These are phyloP conservation scores for Termitomyces sp. DNA, from an alignment of 768 basidiomycete species.

Conservation along the genomic window DNA sequence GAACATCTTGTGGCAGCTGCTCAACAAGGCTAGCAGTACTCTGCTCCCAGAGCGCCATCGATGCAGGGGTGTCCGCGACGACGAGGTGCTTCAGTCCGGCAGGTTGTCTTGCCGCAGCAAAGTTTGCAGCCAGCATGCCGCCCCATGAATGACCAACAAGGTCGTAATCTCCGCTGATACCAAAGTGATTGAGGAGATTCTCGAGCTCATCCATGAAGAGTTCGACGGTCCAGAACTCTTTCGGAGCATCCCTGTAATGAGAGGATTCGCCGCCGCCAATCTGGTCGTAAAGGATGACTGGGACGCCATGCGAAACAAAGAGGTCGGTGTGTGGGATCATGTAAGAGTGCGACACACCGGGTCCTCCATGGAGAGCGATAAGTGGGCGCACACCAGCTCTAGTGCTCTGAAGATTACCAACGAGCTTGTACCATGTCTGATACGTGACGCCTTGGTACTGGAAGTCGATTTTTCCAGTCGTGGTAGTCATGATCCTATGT, in stretches of 20 bases:
- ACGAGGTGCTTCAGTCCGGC: slow-evolving; percentile 31
- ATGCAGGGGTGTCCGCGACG: slow-evolving; percentile 25
- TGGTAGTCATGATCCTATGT: background rate
- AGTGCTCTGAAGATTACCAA: slow-evolving; percentile 7
- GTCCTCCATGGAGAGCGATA: slow-evolving; percentile 41
- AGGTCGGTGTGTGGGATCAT: slow-evolving; percentile 28
- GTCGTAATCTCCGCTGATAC: slow-evolving; percentile 33
- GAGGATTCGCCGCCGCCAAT: slow-evolving; percentile 42
- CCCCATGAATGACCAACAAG: slow-evolving; percentile 57
- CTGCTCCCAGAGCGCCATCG: slow-evolving; percentile 22
- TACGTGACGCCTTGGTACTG: slow-evolving; percentile 10
- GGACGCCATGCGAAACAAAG: slow-evolving; percentile 21
- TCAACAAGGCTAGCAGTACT: slow-evolving; percentile 8
- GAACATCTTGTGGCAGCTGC: slow-evolving; percentile 14
- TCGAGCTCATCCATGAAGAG: slow-evolving; percentile 53
- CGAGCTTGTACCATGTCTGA: slow-evolving; percentile 14
- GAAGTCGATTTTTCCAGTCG: slow-evolving; percentile 12
- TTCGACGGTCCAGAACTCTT: slow-evolving; percentile 29
- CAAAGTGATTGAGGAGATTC: slow-evolving; percentile 39
- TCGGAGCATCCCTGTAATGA: slow-evolving; percentile 32
- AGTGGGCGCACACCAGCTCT: slow-evolving; percentile 23
- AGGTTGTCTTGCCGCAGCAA: slow-evolving; percentile 31
- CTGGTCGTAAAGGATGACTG: slow-evolving; percentile 49
- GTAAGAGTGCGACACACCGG: slow-evolving; percentile 35
- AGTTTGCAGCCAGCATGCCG: slow-evolving; percentile 42